Evolutionary conservation across 441 rosid genomes (phyloP), one percentile per base, ranked within the genome.

Genomic region (Aquilaria agallochum): DNA sequence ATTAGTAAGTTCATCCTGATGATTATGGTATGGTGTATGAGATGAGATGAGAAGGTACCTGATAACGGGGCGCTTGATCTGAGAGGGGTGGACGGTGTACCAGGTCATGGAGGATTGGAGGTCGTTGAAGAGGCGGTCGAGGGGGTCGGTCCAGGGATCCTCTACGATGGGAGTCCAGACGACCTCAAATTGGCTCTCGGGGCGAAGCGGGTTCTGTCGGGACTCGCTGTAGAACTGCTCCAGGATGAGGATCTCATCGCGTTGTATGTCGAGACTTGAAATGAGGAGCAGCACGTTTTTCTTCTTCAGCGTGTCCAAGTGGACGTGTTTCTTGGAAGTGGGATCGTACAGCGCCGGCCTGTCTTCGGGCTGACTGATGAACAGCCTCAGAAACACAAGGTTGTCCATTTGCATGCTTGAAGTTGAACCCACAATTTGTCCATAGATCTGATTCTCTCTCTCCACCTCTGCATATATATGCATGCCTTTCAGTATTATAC

Each of bases 151-250:
- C 87, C 83, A 78, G 12, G 68, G 13, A n/a, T 46, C 66, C 53
- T 85, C 89, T 59, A 76, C 84, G 30, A 87, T 55, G 13, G 91
- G 91, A 53, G 84, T 74, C 95, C 95, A 87, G 2, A 87, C 84
- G 8, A 87, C 67, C 83, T 85, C 95, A 30, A 79, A 87, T 3
- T 65, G 74, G 44, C 54, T 74, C 32, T 71, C 83, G 2, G 52
- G 56, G 64, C 68, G 69, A 4, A 66, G 45, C 4, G 83, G 67
- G 11, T 81, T 85, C 50, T 49, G 63, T 78, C 83, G 75, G 10
- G 84, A 83, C 5, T 87, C 91, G 30, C 32, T 58, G 69, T 85
- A 82, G 58, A 87, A 81, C 31, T 83, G 83, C 53, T 83, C 89
- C 5, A 87, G 79, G 55, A 83, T 80, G 30, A 77, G 64, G 10